These are phyloP conservation scores for Scytalidium sp. DNA, from an alignment of 2,329 filamentous ascomycete genomes.

Conservation along the genomic window DNA sequence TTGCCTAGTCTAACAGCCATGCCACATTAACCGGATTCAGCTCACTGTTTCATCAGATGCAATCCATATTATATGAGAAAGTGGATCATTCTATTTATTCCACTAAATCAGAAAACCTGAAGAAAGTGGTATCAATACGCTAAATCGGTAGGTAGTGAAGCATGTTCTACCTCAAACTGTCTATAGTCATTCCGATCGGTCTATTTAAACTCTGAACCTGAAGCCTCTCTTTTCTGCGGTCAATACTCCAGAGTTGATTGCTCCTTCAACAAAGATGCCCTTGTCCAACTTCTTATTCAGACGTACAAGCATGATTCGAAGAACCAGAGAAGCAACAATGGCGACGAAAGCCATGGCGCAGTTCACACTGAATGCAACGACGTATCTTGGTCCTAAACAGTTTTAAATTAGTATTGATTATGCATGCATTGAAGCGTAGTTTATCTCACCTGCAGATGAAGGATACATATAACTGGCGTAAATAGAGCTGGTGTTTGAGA, in stretches of 20 bases:
- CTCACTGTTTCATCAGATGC: too few relatives aligned
- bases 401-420: slow-evolving; percentile 1
- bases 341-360: slow-evolving; percentile 62
- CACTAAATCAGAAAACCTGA: too few relatives aligned
- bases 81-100: too few relatives aligned
- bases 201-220: slow-evolving; percentile 55
- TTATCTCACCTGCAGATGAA: slow-evolving; percentile 30
- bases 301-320: slow-evolving; percentile 60
- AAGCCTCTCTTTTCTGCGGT: slow-evolving; percentile 60
- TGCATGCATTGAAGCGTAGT: too few relatives aligned
- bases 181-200: too few relatives aligned
- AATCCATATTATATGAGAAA: too few relatives aligned
- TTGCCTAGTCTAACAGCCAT: too few relatives aligned
- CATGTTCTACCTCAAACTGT: too few relatives aligned
- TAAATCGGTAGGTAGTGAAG: too few relatives aligned
- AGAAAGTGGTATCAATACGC: too few relatives aligned
- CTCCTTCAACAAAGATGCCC: slow-evolving; percentile 48
- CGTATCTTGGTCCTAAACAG: slow-evolving; percentile 35
- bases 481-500: slow-evolving; percentile 67
- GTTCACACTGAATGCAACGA: slow-evolving; percentile 66
- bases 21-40: too few relatives aligned
- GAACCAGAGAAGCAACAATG: slow-evolving; percentile 58
- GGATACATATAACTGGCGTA: slow-evolving; percentile 69
- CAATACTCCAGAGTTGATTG: slow-evolving; percentile 53
- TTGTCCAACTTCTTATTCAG: slow-evolving; percentile 69